These are phyloP conservation scores for Sphagnum fallax DNA, from an alignment of 228 moss, liverwort and hornwort species.

Conservation along the genomic window DNA sequence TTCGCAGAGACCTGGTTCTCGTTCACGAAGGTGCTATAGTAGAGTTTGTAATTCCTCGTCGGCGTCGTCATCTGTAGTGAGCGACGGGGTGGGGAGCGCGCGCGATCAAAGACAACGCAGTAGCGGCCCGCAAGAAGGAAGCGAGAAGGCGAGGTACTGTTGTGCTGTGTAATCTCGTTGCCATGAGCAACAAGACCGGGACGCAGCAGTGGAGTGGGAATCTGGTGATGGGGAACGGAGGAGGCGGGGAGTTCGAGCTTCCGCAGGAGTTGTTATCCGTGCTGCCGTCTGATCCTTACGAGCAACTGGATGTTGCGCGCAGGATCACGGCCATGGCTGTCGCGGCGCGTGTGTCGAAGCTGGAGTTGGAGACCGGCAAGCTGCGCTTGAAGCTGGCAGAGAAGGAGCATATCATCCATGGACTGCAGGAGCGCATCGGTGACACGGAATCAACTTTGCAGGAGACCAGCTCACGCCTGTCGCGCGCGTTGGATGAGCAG, in stretches of 20 bases:
- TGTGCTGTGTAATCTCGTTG: too few relatives aligned
- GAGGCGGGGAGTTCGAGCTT: slow-evolving; percentile 56
- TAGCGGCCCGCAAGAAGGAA: too few relatives aligned
- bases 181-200: too few relatives aligned
- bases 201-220: too few relatives aligned
- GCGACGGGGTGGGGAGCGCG: too few relatives aligned
- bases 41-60: too few relatives aligned
- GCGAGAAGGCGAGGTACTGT: too few relatives aligned
- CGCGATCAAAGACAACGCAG: too few relatives aligned
- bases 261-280: slow-evolving; percentile 66
- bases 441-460: slow-evolving; percentile 51
- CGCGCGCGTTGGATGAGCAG: slow-evolving; percentile 60
- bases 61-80: too few relatives aligned
- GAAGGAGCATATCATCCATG: slow-evolving; percentile 61
- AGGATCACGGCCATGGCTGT: slow-evolving; percentile 80
- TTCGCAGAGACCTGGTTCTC: too few relatives aligned
- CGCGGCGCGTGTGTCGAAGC: slow-evolving; percentile 55
- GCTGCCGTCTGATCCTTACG: slow-evolving; percentile 67
- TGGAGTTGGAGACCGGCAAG: slow-evolving; percentile 65
- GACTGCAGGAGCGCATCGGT: slow-evolving; percentile 53
- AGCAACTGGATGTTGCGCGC: slow-evolving; percentile 78
- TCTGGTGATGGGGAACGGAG: slow-evolving; percentile 55
- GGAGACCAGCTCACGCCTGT: slow-evolving; percentile 64
- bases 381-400: slow-evolving; percentile 70
- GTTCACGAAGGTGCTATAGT: too few relatives aligned